These are phyloP conservation scores for Polyrhizophydium stewartii DNA, from an alignment of 371 early-diverging fungal genomes.

Conservation along the genomic window DNA sequence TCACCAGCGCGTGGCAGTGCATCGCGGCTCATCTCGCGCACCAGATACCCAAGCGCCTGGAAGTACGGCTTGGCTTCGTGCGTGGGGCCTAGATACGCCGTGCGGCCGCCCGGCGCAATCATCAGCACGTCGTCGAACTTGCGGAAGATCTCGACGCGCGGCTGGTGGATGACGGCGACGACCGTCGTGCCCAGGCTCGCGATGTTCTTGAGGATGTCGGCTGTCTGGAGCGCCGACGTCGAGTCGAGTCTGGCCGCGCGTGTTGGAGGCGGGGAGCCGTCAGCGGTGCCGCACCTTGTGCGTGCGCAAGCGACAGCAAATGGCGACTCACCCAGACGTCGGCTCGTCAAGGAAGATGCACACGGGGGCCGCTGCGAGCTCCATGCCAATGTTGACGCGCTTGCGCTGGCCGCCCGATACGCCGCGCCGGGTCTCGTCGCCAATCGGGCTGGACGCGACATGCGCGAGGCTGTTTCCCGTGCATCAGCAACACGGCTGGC, in stretches of 20 bases:
- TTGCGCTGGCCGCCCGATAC: conserved; percentile 89
- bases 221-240: conserved; percentile 61
- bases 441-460: conserved; percentile 61
- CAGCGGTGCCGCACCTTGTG: conserved; percentile 16
- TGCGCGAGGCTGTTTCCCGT: conserved; percentile 43
- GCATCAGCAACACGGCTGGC: background rate
- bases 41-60: background rate
- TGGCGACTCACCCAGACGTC: conserved; percentile 65
- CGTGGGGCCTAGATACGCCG: conserved; percentile 59
- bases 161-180: conserved; percentile 72
- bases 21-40: background rate
- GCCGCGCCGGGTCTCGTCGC: conserved; percentile 60
- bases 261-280: background rate
- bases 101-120: conserved; percentile 59
- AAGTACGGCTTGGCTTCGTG: conserved; percentile 19
- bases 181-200: conserved; percentile 60
- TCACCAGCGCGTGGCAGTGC: conserved; percentile 14
- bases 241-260: conserved; percentile 57
- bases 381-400: conserved; percentile 75
- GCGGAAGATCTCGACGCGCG: conserved; percentile 58
- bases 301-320: no score
- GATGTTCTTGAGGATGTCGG: conserved; percentile 52
- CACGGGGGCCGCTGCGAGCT: conserved; percentile 64
- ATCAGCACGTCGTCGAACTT: conserved; percentile 62
- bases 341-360: conserved; percentile 62